Conservation (phyloP, 2,329 filamentous ascomycete species). For the Stagonosporopsis vannaccii region DNA sequence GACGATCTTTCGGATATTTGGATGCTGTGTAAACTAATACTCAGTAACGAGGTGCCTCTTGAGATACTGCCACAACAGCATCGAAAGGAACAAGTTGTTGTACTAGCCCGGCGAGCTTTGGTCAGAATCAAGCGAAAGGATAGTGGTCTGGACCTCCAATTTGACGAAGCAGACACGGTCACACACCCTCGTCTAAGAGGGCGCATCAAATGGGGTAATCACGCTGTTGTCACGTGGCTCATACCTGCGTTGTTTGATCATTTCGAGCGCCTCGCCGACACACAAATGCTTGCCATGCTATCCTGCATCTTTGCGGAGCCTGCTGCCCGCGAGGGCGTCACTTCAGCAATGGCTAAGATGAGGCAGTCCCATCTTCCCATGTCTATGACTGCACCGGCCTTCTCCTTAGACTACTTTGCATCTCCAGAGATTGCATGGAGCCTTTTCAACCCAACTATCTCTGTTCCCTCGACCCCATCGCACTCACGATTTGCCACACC, state of each 20-base stretch:
- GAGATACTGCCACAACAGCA: constrained; percentile 66
- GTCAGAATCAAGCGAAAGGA: constrained; percentile 59
- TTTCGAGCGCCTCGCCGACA: constrained; percentile 66
- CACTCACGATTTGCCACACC: constrained; percentile 43
- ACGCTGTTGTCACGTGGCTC: constrained; percentile 65
- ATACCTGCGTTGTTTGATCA: constrained; percentile 65
- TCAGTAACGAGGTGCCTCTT: constrained; percentile 78
- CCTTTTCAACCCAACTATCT: constrained; percentile 49
- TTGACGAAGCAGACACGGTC: constrained; percentile 52
- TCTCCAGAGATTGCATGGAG: constrained; percentile 54
- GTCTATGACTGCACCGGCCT: constrained; percentile 53
- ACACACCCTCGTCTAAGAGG: constrained; percentile 51
- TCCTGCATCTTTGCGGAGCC: constrained; percentile 66
- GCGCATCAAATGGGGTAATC: constrained; percentile 63
- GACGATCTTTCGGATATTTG: constrained; percentile 81
- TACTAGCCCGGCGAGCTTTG: constrained; percentile 71
- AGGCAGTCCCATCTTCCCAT: constrained; percentile 49
- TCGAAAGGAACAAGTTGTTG: constrained; percentile 67
- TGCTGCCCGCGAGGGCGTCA: constrained; percentile 51
- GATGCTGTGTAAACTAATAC: constrained; percentile 78
- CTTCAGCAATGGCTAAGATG: constrained; percentile 47
- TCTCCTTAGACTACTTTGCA: constrained; percentile 58
- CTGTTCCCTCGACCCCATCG: constrained; percentile 42
- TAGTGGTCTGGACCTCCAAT: constrained; percentile 58
- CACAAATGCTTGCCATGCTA: constrained; percentile 72